Percentiles rank a stretch among this genome's conserved stretches.
phyloP scores from a whole-genome alignment of 2,329 filamentous ascomycete species.

The Chaetothyriales sp. region DNA sequence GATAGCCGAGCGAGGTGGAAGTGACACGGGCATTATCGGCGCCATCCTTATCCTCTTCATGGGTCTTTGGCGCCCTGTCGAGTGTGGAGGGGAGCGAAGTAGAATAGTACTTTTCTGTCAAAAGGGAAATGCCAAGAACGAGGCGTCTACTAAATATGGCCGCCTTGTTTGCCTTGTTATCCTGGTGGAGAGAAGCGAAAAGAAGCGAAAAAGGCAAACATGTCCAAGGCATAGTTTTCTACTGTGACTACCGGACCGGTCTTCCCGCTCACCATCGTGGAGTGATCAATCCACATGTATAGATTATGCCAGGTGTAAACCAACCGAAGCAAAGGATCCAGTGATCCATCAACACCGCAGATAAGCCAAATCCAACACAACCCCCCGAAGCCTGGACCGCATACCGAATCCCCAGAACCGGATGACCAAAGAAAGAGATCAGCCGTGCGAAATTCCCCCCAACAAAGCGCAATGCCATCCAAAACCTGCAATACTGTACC shows the following conservation, averaged over 20 bases:
- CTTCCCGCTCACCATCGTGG: background rate
- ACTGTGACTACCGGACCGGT: background rate
- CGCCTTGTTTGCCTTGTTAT: too few relatives aligned
- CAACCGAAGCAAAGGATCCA: background rate
- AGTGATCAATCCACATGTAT: background rate
- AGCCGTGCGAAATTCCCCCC: background rate
- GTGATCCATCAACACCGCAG: background rate
- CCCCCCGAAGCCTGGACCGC: background rate
- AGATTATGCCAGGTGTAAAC: background rate
- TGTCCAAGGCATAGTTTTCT: background rate
- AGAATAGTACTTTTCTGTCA: too few relatives aligned
- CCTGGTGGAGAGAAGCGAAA: background rate
- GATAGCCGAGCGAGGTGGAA: slow-evolving; percentile 33
- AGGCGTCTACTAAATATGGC: too few relatives aligned
- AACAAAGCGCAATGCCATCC: background rate
- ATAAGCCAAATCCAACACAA: background rate
- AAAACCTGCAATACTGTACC: background rate
- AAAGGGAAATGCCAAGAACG: too few relatives aligned
- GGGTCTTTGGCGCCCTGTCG: background rate
- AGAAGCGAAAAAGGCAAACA: background rate
- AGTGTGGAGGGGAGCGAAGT: too few relatives aligned
- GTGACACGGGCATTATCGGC: background rate
- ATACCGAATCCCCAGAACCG: background rate
- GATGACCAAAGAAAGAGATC: background rate
- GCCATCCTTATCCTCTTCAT: background rate